A percentile compares a stretch with the other conserved stretches of the same genome.
phyloP scores from a whole-genome alignment of 1,284 basidiomycete species.

The Ustilago loliicola region DNA sequence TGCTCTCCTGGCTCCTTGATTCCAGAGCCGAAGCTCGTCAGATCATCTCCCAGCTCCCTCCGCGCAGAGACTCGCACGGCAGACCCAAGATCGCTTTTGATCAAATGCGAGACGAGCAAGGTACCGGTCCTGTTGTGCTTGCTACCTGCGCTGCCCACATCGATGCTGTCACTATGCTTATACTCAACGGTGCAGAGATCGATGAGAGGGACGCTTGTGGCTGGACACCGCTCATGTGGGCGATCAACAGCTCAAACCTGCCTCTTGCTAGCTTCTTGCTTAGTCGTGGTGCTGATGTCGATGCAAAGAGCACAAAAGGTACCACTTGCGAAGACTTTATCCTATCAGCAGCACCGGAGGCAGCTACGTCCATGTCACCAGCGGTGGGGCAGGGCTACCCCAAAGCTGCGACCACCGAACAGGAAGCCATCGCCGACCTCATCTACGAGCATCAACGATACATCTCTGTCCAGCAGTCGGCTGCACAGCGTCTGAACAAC shows the following conservation, averaged over 20 bases:
- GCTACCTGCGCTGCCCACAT: slow-evolving; percentile 60
- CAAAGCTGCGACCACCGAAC: slow-evolving; percentile 29
- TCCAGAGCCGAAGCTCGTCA: slow-evolving; percentile 33
- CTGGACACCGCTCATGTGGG: slow-evolving; percentile 96
- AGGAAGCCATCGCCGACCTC: slow-evolving; percentile 60
- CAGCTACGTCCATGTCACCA: slow-evolving; percentile 14
- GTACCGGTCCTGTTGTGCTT: slow-evolving; percentile 60
- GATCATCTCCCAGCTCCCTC: slow-evolving; percentile 18
- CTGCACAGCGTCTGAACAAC: slow-evolving; percentile 40
- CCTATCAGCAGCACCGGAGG: slow-evolving; percentile 54
- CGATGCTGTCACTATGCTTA: slow-evolving; percentile 60
- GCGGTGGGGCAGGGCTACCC: neutral
- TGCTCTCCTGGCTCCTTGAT: slow-evolving; percentile 61
- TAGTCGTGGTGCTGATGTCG: slow-evolving; percentile 78
- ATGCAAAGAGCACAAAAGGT: slow-evolving; percentile 56
- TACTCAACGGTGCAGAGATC: slow-evolving; percentile 56
- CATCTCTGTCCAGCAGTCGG: slow-evolving; percentile 42
- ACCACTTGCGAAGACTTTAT: slow-evolving; percentile 65
- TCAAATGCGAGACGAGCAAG: slow-evolving; percentile 55
- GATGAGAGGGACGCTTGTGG: slow-evolving; percentile 73
- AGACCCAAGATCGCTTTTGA: slow-evolving; percentile 24
- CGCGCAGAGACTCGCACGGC: slow-evolving; percentile 19
- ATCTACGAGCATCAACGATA: slow-evolving; percentile 61
- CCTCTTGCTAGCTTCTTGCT: slow-evolving; percentile 91
- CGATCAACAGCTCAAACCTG: slow-evolving; percentile 86